Evolutionary conservation across 2,329 filamentous ascomycete genomes (phyloP), one percentile per base, ranked within the genome.

Genomic region (Fusarium sterilihyphosum): DNA sequence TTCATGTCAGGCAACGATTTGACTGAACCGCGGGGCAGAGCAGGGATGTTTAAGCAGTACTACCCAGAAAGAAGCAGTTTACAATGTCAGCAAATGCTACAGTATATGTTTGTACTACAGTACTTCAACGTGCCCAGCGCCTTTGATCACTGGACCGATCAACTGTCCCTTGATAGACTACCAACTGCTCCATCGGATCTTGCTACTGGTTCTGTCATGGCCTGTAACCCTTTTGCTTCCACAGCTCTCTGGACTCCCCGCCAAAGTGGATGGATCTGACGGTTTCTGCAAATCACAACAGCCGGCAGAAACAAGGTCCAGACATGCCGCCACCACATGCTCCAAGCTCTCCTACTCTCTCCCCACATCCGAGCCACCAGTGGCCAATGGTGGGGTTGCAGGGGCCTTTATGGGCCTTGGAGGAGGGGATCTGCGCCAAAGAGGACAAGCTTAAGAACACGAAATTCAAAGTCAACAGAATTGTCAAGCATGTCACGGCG

Each of bases 281-380:
- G 37, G 57, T 26, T 37, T 77, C 74, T 66, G 69, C 76, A 73
- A 78, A 78, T 78, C 76, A 78, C 66, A 74, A 50, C 52, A 67
- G 65, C 63, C 71, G 64, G 49, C 38, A 75, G 65, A 63, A 65
- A 65, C 69, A 67, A 67, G 73, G 69, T 43, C 65, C 57, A 73
- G 53, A 57, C 57, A 71, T 52, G 61, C 70, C 74, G 70, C 73
- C 74, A 68, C 72, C 69, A 65, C 29, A 46, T 52, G 35, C 68
- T 61, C 61, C 57, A 66, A 78, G 72, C 65, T 65, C n/a, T n/a
- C n/a, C n/a, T n/a, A n/a, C n/a, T n/a, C 74, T 78, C 77, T 78
- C 77, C 77, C 77, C 77, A 78, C 75, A 78, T 60, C 59, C 64
- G 58, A 49, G 71, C 74, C 72, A 70, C 67, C 64, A 65, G 61